phyloP scores from a whole-genome alignment of 2,329 filamentous ascomycete species.

The Colletotrichum gigasporum region DNA sequence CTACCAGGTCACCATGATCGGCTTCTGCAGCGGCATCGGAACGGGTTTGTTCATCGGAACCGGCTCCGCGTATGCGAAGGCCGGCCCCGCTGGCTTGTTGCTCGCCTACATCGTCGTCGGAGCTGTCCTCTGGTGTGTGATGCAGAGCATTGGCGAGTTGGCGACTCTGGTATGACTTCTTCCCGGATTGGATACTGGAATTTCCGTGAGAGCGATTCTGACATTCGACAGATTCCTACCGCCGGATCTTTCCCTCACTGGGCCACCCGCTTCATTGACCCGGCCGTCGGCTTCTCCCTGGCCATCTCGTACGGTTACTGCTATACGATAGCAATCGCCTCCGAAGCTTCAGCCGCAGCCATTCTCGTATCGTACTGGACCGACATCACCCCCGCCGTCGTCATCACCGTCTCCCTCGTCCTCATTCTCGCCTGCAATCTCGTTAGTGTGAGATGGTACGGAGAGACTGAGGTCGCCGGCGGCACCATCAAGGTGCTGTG shows the following conservation, averaged over 20 bases:
- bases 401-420: constrained; percentile 53
- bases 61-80: constrained; percentile 49
- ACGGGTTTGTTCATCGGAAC: constrained; percentile 58
- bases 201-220: constrained; percentile 52
- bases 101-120: constrained; percentile 54
- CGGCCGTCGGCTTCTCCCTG: constrained; percentile 52
- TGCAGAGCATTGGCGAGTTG: constrained; percentile 57
- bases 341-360: constrained; percentile 50
- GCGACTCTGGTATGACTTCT: constrained; percentile 36
- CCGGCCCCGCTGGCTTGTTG: constrained; percentile 54
- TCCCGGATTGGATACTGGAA: constrained; percentile 45
- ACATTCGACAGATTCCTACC: constrained; percentile 25
- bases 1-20: constrained; percentile 63
- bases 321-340: constrained; percentile 54
- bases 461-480: constrained; percentile 54
- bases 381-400: constrained; percentile 49
- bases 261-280: constrained; percentile 48
- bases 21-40: constrained; percentile 54
- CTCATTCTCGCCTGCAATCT: constrained; percentile 50
- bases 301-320: constrained; percentile 59
- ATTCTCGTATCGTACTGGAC: constrained; percentile 56
- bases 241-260: constrained; percentile 37
- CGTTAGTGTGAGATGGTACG: constrained; percentile 52
- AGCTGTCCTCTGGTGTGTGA: constrained; percentile 56
- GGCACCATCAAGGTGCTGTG: constrained; percentile 56